Evolutionary conservation across 129 eudicot genomes (phyloP).

Genomic region (Scalesia atractyloides): DNA sequence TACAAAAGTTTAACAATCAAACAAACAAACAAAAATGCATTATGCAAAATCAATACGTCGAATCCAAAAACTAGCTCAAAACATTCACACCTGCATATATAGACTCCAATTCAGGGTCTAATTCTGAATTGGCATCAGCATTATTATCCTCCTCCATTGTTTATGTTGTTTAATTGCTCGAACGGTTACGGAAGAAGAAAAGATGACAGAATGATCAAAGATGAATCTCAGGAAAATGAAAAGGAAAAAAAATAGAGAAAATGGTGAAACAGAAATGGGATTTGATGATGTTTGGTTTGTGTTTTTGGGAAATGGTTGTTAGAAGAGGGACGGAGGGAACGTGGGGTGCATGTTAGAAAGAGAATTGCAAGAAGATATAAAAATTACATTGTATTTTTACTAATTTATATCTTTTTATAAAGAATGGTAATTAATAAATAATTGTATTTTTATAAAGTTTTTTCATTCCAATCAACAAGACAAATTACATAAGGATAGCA

Average conservation of each 20-base stretch:
- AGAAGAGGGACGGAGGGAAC: constrained; percentile 45
- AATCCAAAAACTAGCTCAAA: neutral
- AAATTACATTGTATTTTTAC: constrained; percentile 4
- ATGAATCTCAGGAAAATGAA: neutral
- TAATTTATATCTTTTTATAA: neutral
- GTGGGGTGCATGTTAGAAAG: constrained; percentile 72
- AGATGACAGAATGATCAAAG: constrained; percentile 4
- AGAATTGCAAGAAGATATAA: constrained; percentile 16
- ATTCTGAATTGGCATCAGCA: constrained; percentile 25
- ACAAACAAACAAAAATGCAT: neutral
- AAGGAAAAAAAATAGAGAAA: constrained; percentile 5
- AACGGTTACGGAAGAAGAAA: constrained; percentile 28
- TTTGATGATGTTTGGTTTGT: constrained; percentile 20
- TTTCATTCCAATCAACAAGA: no score
- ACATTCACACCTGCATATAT: constrained; percentile 32
- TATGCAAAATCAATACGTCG: neutral
- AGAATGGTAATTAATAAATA: no score
- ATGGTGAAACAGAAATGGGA: neutral
- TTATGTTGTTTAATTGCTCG: constrained; percentile 37
- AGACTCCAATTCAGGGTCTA: constrained; percentile 34
- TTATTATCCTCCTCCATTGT: constrained; percentile 32
- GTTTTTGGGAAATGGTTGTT: constrained; percentile 30
- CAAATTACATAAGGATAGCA: no score
- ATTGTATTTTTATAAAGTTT: no score
- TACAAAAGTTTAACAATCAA: constrained; percentile 15